Conservation (phyloP, 257 asterid species). For the Gynochthodes officinalis region DNA sequence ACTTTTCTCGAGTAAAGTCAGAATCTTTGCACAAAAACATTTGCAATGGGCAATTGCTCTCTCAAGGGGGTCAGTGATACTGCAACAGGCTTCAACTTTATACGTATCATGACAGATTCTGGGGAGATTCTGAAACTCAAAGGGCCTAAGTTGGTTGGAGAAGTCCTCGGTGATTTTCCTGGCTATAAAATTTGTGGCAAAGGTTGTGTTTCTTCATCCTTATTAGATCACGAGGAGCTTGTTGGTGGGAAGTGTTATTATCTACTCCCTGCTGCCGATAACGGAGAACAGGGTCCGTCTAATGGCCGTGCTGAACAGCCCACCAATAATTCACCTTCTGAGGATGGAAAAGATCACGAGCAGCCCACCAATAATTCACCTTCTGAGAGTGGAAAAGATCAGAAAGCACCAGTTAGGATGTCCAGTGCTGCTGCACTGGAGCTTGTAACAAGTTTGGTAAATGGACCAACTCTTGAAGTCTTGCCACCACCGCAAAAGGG, state of each 20-base stretch:
- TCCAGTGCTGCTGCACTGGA: constrained; percentile 25
- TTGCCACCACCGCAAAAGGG: constrained; percentile 37
- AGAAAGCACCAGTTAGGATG: constrained; percentile 18
- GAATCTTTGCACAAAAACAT: neutral
- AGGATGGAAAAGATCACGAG: constrained; percentile 4
- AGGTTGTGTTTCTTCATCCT: constrained; percentile 22
- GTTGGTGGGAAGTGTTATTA: constrained; percentile 32
- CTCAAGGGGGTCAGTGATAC: constrained; percentile 37
- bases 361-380: neutral
- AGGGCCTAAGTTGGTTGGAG: constrained; percentile 37
- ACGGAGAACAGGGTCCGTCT: neutral
- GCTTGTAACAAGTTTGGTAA: constrained; percentile 15
- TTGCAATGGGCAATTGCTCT: constrained; percentile 65
- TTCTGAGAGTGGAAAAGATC: neutral
- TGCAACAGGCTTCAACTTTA: constrained; percentile 15
- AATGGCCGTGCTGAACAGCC: neutral
- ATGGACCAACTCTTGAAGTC: constrained; percentile 30
- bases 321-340: neutral
- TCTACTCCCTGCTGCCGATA: constrained; percentile 25
- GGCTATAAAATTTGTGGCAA: constrained; percentile 31
- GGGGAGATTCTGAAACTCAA: constrained; percentile 35
- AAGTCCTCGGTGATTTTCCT: constrained; percentile 33
- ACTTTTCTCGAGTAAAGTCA: constrained; percentile 12
- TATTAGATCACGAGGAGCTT: constrained; percentile 30
- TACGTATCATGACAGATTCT: constrained; percentile 37